A percentile compares a stretch with the other conserved stretches of the same genome.
Conservation (phyloP, 2,329 filamentous ascomycete species). For the Trichoderma hamatum region DNA sequence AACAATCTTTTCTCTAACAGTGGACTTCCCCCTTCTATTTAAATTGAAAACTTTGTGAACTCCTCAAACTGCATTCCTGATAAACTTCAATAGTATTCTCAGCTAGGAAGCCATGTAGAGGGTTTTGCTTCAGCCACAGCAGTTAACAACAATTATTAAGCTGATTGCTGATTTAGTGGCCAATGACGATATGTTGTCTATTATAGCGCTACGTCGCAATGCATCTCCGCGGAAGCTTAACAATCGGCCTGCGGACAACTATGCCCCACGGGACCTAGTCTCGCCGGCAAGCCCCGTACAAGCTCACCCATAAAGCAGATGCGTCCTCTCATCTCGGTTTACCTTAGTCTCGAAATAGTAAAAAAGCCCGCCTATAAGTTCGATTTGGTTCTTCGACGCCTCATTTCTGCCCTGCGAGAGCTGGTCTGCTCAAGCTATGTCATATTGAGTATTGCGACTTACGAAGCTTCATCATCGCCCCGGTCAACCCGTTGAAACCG, state of each 20-base stretch:
- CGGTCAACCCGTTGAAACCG: background rate
- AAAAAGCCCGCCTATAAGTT: background rate
- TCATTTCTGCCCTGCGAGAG: background rate
- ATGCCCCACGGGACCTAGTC: background rate
- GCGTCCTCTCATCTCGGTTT: background rate
- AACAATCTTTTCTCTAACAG: background rate
- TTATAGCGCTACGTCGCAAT: background rate
- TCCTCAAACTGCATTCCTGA: background rate
- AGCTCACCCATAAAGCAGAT: conserved; percentile 6
- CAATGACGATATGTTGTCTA: conserved; percentile 2
- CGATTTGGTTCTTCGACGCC: background rate
- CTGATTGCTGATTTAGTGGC: background rate
- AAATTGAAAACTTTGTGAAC: background rate
- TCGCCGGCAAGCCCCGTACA: background rate
- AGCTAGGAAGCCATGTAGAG: background rate
- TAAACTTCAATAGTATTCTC: background rate
- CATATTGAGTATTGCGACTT: background rate
- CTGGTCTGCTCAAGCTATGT: background rate
- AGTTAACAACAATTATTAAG: background rate
- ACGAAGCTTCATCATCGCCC: too few relatives aligned
- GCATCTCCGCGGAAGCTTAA: conserved; percentile 13
- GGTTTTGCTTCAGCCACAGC: background rate
- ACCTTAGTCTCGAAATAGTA: background rate
- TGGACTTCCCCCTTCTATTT: background rate
- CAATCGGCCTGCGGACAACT: background rate